Evolutionary conservation across 225 moss, liverwort and hornwort genomes (phyloP).

Genomic region (Ulota crispa): DNA sequence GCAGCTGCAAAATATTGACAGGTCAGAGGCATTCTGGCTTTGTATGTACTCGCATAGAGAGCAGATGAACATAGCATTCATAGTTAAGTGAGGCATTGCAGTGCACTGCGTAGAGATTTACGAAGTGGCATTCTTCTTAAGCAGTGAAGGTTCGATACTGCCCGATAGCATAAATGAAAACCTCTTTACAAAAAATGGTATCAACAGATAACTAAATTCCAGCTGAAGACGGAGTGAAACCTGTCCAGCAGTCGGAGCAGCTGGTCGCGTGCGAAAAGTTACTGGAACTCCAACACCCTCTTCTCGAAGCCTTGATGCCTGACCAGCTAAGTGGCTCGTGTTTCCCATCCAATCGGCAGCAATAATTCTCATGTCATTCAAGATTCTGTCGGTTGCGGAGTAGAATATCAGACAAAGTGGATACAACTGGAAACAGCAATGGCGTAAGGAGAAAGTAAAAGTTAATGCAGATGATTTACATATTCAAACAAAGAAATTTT

Average conservation of each 20-base stretch:
- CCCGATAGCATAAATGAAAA: neutral
- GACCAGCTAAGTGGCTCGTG: constrained; percentile 61
- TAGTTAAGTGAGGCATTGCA: neutral
- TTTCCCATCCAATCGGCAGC: constrained; percentile 78
- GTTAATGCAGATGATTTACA: neutral
- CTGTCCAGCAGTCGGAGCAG: constrained; percentile 72
- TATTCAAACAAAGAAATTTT: neutral
- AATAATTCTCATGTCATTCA: constrained; percentile 69
- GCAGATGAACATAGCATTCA: neutral
- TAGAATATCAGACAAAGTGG: constrained; percentile 15
- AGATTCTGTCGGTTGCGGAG: constrained; percentile 37
- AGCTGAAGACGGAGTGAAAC: constrained; percentile 24
- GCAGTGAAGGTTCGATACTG: neutral
- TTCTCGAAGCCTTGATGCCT: constrained; percentile 63
- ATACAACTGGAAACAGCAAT: constrained; percentile 13
- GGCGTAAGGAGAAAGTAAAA: constrained; percentile 16
- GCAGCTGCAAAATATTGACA: constrained; percentile 66
- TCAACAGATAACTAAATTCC: constrained; percentile 3
- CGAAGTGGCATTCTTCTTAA: neutral
- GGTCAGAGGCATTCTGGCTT: constrained; percentile 15
- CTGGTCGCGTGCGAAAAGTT: constrained; percentile 66
- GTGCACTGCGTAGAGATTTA: constrained; percentile 9
- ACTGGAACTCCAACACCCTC: constrained; percentile 65
- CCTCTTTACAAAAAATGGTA: neutral
- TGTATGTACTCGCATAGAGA: neutral